Evolutionary conservation across 2,329 filamentous ascomycete genomes (phyloP).

Genomic region (Chaetomium strumarium): DNA sequence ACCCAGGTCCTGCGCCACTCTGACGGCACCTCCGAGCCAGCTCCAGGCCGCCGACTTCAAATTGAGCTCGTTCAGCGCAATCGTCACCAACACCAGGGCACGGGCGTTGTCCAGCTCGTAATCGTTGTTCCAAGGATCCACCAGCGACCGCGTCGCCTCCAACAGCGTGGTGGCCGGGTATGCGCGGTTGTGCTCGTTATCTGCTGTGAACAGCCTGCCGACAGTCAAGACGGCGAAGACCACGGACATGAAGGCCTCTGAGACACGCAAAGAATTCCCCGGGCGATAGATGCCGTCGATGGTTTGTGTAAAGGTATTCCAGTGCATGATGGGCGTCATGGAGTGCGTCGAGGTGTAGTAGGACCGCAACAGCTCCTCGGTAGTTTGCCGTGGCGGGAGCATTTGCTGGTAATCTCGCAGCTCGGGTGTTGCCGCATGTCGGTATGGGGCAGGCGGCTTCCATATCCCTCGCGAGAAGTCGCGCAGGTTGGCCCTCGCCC

Average conservation of each 20-base stretch:
- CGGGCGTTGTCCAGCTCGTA: conserved; percentile 71
- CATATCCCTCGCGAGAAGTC: conserved; percentile 72
- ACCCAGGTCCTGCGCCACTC: conserved; percentile 76
- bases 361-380: conserved; percentile 66
- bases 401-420: conserved; percentile 28
- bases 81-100: conserved; percentile 63
- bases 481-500: conserved; percentile 66
- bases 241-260: conserved; percentile 68
- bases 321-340: conserved; percentile 80
- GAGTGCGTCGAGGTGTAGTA: conserved; percentile 75
- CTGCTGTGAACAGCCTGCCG: conserved; percentile 66
- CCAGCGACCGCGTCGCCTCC: conserved; percentile 61
- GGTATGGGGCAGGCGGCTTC: conserved; percentile 66
- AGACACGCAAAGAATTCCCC: conserved; percentile 53
- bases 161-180: conserved; percentile 58
- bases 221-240: conserved; percentile 81
- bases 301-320: conserved; percentile 72
- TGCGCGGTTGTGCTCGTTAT: conserved; percentile 48
- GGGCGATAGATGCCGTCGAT: conserved; percentile 71
- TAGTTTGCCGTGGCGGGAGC: conserved; percentile 63
- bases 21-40: conserved; percentile 75
- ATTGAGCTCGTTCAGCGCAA: conserved; percentile 82
- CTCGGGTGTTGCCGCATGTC: conserved; percentile 41
- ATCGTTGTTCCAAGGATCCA: conserved; percentile 78
- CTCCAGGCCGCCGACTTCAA: conserved; percentile 78